These are phyloP conservation scores for Leccinum subrobustum DNA, from an alignment of 1,284 basidiomycete species.

Conservation along the genomic window DNA sequence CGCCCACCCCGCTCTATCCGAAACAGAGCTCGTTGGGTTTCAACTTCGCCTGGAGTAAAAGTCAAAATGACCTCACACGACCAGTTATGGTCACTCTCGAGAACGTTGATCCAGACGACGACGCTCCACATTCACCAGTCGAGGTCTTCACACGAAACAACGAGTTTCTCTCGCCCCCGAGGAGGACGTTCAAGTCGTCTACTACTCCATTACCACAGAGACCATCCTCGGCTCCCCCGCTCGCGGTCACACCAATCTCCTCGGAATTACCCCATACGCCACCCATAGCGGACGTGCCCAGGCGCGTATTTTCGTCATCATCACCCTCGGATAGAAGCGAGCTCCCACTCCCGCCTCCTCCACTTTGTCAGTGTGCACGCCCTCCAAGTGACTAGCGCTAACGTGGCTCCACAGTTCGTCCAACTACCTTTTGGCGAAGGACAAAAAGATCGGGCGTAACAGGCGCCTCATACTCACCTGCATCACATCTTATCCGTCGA, in stretches of 20 bases:
- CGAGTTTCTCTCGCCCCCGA: slow-evolving; percentile 48
- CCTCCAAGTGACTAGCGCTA: background rate
- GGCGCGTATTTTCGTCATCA: slow-evolving; percentile 29
- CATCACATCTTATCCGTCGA: slow-evolving; percentile 64
- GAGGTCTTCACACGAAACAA: slow-evolving; percentile 24
- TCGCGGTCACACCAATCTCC: slow-evolving; percentile 2
- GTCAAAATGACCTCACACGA: slow-evolving; percentile 25
- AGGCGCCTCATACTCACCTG: slow-evolving; percentile 63
- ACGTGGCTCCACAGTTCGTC: slow-evolving; percentile 44
- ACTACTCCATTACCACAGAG: slow-evolving; percentile 21
- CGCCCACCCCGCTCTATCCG: slow-evolving; percentile 30
- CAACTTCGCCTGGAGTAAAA: slow-evolving; percentile 28
- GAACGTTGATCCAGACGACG: slow-evolving; percentile 37
- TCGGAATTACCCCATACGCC: slow-evolving; percentile 2
- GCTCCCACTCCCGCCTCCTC: slow-evolving; percentile 56
- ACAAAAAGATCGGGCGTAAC: slow-evolving; percentile 64
- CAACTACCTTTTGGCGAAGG: slow-evolving; percentile 72
- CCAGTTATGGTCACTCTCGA: slow-evolving; percentile 55
- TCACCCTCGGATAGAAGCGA: slow-evolving; percentile 37
- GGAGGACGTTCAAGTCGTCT: slow-evolving; percentile 39
- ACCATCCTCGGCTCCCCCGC: slow-evolving; percentile 31
- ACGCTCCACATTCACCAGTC: slow-evolving; percentile 28
- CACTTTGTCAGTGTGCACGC: slow-evolving; percentile 49
- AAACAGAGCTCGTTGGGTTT: slow-evolving; percentile 28
- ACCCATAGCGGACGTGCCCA: slow-evolving; percentile 20